Evolutionary conservation across 2,329 filamentous ascomycete genomes (phyloP), one percentile per base, ranked within the genome.

Genomic region (Botrytis elliptica): DNA sequence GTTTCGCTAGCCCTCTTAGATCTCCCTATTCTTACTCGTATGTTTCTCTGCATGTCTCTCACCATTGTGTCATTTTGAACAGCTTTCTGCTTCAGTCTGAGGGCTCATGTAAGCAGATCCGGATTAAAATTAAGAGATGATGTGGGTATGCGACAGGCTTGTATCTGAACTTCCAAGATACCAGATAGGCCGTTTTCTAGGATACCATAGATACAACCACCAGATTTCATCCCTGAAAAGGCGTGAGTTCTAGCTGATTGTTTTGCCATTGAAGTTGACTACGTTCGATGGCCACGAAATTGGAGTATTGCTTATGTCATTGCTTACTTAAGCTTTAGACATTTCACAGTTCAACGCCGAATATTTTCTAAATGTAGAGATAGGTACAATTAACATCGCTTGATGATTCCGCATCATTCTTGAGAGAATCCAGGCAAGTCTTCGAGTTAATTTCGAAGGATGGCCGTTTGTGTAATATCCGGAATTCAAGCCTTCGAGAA

Each of bases 31-130:
- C 2, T 55, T 1, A 16, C 3, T 8, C 7, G 2, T 55, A 12
- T n/a, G 0, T 2, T n/a, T 0, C 7, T 55, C 1, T 0, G 0
- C 1, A 25, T 0, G 52, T n/a, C 2, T 3, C 3, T 29, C 52
- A 3, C 4, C 0, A 7, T 55, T 29, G 12, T 8, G 52, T n/a
- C 10, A 18, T 55, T 29, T 2, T 6, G 14, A 29, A 29, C 12
- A 55, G n/a, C n/a, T 29, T 55, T 18, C n/a, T 18, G 14, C 14
- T 55, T 55, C 1, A 16, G n/a, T 8, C 4, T 0, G 3, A 55
- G 6, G n/a, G 14, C n/a, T 52, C 25, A 14, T n/a, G 20, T n/a
- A 7, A n/a, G 1, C 4, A 1, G 22, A 49, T 2, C 8, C 14
- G 25, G 25, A 8, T 1, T 29, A 18, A 16, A n/a, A 8, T 16